Evolutionary conservation across 2,329 filamentous ascomycete genomes (phyloP).

Genomic region (Aspergillus versicolor): DNA sequence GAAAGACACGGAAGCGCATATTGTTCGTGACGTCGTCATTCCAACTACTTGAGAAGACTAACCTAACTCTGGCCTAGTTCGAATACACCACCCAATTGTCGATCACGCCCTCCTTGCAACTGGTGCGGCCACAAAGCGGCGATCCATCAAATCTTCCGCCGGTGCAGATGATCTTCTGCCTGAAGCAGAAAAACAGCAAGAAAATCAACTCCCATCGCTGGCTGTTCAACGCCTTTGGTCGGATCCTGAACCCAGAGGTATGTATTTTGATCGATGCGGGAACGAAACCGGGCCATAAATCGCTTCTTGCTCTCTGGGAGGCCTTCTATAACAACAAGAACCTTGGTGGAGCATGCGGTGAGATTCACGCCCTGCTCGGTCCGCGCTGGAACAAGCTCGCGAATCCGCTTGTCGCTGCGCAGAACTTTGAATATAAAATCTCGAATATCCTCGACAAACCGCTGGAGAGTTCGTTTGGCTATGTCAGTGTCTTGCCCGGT

Average conservation of each 20-base stretch:
- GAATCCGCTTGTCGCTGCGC: constrained; percentile 90
- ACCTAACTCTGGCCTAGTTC: constrained; percentile 54
- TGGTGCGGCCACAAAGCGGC: constrained; percentile 87
- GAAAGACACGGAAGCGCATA: constrained; percentile 93
- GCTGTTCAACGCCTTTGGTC: constrained; percentile 97
- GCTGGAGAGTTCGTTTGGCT: constrained; percentile 93
- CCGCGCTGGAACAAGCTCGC: constrained; percentile 85
- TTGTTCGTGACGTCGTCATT: constrained; percentile 47
- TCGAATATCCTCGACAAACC: constrained; percentile 99
- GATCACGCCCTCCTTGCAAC: constrained; percentile 93
- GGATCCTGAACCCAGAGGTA: constrained; percentile 94
- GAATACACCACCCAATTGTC: constrained; percentile 98
- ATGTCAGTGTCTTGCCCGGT: constrained; percentile 97
- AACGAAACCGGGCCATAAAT: constrained; percentile 92
- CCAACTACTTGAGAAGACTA: constrained; percentile 12
- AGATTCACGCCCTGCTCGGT: constrained; percentile 97
- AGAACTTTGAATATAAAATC: constrained; percentile 99
- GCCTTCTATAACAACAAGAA: constrained; percentile 99
- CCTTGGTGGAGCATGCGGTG: constrained; percentile 94
- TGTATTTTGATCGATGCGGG: constrained; percentile 95
- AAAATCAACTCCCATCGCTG: constrained; percentile 99
- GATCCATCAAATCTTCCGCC: constrained; percentile 82
- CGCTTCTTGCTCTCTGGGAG: constrained; percentile 93
- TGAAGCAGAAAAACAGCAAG: constrained; percentile 99
- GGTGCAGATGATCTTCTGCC: constrained; percentile 98